Conservation (phyloP, 163 green algal species). For the Chlamydomonas reinhardtii region DNA sequence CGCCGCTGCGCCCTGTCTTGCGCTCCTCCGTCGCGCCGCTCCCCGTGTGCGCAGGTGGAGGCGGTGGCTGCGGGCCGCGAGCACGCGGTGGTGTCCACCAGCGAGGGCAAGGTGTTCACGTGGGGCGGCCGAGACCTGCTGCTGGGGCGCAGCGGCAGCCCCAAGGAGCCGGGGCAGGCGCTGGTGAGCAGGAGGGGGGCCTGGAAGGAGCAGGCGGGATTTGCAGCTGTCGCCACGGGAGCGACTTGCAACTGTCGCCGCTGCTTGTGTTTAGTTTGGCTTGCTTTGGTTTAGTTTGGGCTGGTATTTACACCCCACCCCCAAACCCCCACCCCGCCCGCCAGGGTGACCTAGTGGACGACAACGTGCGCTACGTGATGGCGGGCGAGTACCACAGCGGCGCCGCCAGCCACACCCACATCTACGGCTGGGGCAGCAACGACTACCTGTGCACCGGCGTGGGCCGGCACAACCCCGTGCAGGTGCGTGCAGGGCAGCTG, state of each 20-base stretch:
- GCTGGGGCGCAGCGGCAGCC: conserved; percentile 31
- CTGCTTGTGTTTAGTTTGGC: too few species aligned
- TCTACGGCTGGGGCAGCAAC: conserved; percentile 70
- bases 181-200: conserved; percentile 14
- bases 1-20: too few species aligned
- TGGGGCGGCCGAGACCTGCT: conserved; percentile 60
- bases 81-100: conserved; percentile 63
- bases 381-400: conserved; percentile 76
- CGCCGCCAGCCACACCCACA: conserved; percentile 48
- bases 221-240: too few species aligned
- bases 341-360: conserved; percentile 45
- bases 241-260: too few species aligned
- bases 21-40: too few species aligned
- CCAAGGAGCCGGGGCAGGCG: conserved; percentile 13
- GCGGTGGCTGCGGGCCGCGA: conserved; percentile 67
- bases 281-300: too few species aligned
- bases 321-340: background rate
- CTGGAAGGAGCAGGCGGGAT: background rate
- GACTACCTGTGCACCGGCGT: conserved; percentile 55
- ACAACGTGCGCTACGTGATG: conserved; percentile 56
- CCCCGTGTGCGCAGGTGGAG: conserved; percentile 38
- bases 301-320: background rate
- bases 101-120: conserved; percentile 62
- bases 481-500: background rate
- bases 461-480: conserved; percentile 7